A percentile compares a stretch with the other conserved stretches of the same genome.
These are phyloP conservation scores for Miamiensis avidus DNA, from an alignment of 169 alveolate genomes.

Conservation along the genomic window DNA sequence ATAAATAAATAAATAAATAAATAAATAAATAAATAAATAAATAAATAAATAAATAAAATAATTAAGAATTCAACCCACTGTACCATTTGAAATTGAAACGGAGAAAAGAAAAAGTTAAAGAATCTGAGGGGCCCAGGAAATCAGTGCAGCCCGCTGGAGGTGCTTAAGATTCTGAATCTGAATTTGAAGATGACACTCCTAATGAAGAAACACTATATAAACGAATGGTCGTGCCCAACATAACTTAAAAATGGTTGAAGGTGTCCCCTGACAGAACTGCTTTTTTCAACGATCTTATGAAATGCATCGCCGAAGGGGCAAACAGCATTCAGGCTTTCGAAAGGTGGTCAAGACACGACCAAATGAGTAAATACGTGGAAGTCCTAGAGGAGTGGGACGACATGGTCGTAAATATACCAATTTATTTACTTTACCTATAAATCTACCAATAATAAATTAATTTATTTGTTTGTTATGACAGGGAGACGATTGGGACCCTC, in stretches of 20 bases:
- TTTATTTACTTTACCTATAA: no score
- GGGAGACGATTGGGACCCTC: conserved; percentile 79
- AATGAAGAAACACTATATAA: conserved; percentile 36
- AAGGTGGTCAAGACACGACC: conserved; percentile 79
- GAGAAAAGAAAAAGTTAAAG: conserved; percentile 30
- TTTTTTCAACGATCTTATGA: conserved; percentile 26
- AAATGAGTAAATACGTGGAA: conserved; percentile 65
- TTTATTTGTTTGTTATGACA: not conserved
- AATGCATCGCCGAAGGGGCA: conserved; percentile 59
- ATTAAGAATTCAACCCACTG: conserved; percentile 28
- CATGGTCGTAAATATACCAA: conserved; percentile 35
- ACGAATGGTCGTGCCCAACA: conserved; percentile 27
- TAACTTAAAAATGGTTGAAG: conserved; percentile 52
- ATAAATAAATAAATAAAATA: no score
- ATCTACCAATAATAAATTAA: not conserved
- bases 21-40: no score
- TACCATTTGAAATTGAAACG: conserved; percentile 37
- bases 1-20: no score
- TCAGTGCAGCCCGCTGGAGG: no score
- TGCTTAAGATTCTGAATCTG: conserved; percentile 30
- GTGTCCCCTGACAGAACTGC: conserved; percentile 59
- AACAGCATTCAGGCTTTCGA: conserved; percentile 64
- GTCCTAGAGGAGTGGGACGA: conserved; percentile 86
- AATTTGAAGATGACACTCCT: conserved; percentile 27
- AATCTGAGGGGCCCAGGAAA: conserved; percentile 14